A percentile compares a stretch with the other conserved stretches of the same genome.
Conservation (phyloP, 1,139 yeast species). For the Debaryomyces sp. region DNA sequence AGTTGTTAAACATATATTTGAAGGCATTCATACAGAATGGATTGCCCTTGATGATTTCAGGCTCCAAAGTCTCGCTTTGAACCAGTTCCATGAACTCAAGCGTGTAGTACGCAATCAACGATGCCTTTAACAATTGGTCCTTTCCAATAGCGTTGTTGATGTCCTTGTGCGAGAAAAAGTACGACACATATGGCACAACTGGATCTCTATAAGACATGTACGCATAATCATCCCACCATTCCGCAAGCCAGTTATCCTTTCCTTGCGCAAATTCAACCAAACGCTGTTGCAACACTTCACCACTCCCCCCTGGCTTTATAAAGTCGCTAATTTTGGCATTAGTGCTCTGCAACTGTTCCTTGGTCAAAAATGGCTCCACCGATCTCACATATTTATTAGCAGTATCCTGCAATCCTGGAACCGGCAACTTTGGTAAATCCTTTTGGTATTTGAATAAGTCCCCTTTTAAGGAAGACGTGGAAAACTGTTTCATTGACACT, state of each 20-base stretch:
- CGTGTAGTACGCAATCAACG: slow-evolving; percentile 59
- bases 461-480: slow-evolving; percentile 54
- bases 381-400: slow-evolving; percentile 69
- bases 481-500: slow-evolving; percentile 25
- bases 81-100: slow-evolving; percentile 57
- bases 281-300: slow-evolving; percentile 69
- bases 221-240: slow-evolving; percentile 94
- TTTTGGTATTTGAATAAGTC: slow-evolving; percentile 74
- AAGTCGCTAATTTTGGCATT: slow-evolving; percentile 68
- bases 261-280: slow-evolving; percentile 59
- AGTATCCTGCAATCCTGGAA: slow-evolving; percentile 78
- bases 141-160: slow-evolving; percentile 55
- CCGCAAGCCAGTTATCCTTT: slow-evolving; percentile 87
- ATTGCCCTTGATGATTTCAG: slow-evolving; percentile 77
- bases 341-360: slow-evolving; percentile 57
- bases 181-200: slow-evolving; percentile 89
- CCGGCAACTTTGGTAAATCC: slow-evolving; percentile 82
- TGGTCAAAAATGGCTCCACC: slow-evolving; percentile 65
- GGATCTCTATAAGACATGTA: slow-evolving; percentile 92
- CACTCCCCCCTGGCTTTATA: slow-evolving; percentile 60
- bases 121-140: slow-evolving; percentile 76
- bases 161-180: slow-evolving; percentile 85
- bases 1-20: slow-evolving; percentile 87
- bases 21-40: slow-evolving; percentile 96
- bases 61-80: slow-evolving; percentile 63